Evolutionary conservation across 345 rosid genomes (phyloP).

Genomic region (Brassica nigra): DNA sequence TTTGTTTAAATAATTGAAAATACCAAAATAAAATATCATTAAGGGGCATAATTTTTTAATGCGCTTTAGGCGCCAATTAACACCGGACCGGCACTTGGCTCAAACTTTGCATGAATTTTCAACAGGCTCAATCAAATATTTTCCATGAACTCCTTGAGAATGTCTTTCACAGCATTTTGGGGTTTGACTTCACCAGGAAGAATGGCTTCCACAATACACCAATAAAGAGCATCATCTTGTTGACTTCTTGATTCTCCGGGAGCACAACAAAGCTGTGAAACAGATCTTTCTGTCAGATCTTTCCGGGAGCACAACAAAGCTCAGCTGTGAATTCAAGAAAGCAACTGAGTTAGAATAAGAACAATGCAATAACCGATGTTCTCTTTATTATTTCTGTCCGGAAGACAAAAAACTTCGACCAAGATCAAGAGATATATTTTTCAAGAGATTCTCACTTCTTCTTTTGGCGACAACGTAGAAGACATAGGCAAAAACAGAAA

Average conservation of each 20-base stretch:
- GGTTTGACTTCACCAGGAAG: neutral
- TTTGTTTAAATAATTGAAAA: no score
- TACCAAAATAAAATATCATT: no score
- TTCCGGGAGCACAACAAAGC: no score
- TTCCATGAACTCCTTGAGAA: neutral
- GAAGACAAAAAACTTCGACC: neutral
- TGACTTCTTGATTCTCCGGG: neutral
- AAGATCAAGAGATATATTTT: neutral
- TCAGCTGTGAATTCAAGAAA: neutral
- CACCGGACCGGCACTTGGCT: no score
- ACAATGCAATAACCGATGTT: neutral
- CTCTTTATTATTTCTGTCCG: neutral
- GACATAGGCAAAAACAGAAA: neutral
- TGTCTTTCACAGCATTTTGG: neutral
- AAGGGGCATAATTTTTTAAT: no score
- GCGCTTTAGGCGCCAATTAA: no score
- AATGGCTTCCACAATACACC: neutral
- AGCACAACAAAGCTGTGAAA: neutral
- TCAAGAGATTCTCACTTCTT: neutral
- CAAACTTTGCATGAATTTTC: neutral
- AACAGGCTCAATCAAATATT: neutral
- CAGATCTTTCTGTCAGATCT: neutral
- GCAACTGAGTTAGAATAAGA: neutral
- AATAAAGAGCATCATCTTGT: neutral
- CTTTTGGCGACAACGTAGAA: neutral